Evolutionary conservation across 140 eudicot species (phyloP).

Genomic region (Stevia rebaudiana): DNA sequence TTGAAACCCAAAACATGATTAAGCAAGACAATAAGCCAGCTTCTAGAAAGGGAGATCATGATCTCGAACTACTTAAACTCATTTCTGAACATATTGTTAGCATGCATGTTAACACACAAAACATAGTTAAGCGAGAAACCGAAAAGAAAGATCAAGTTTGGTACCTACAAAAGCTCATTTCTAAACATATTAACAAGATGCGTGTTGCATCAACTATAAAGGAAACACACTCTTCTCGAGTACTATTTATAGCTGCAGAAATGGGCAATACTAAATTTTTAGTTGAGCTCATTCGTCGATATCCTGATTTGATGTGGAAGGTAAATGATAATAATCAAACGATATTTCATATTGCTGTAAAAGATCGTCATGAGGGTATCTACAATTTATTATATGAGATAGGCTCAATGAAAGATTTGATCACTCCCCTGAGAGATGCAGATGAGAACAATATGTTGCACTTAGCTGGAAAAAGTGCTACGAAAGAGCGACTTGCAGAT

Average conservation of each 20-base stretch:
- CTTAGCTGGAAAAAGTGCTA: slow-evolving; percentile 5
- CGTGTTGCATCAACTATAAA: not conserved
- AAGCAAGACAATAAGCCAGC: slow-evolving; percentile 1
- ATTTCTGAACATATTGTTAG: slow-evolving; percentile 3
- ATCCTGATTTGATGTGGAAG: slow-evolving; percentile 21
- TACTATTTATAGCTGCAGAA: slow-evolving; percentile 24
- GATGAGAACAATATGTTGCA: slow-evolving; percentile 6
- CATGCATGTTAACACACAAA: not conserved
- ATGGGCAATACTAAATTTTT: slow-evolving; percentile 15
- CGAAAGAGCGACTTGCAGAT: slow-evolving; percentile 2
- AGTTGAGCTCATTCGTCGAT: slow-evolving; percentile 16
- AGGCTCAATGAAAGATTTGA: not conserved
- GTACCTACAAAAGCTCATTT: not conserved
- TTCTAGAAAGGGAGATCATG: slow-evolving; percentile 6
- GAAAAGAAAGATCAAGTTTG: not conserved
- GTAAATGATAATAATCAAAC: slow-evolving; percentile 13
- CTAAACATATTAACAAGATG: not conserved
- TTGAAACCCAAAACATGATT: not conserved
- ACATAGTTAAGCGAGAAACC: not conserved
- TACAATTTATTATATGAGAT: slow-evolving; percentile 17
- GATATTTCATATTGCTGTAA: slow-evolving; percentile 32
- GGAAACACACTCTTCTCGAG: slow-evolving; percentile 9
- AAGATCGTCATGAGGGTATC: slow-evolving; percentile 17
- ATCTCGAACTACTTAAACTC: slow-evolving; percentile 1
- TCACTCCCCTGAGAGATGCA: not conserved